These are phyloP conservation scores for Paecilomyces dactylethromorphus DNA, from an alignment of 2,329 filamentous ascomycete genomes.

Conservation along the genomic window DNA sequence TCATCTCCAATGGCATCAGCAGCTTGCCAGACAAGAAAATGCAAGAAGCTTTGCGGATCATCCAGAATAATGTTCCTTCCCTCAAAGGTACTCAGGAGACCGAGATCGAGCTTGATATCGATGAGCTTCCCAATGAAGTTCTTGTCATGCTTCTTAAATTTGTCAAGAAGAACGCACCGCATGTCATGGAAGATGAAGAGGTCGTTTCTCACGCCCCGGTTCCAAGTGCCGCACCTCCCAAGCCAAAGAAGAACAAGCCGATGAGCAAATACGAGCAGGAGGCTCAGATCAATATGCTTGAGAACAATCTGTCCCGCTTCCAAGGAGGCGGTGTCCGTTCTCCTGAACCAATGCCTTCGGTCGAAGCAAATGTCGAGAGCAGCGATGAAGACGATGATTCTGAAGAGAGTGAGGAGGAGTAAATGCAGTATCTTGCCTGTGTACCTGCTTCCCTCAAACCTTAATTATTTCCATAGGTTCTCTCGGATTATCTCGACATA, in stretches of 20 bases:
- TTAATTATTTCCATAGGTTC: neutral
- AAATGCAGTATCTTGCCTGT: constrained; percentile 9
- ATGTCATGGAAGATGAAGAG: constrained; percentile 38
- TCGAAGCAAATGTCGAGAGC: constrained; percentile 37
- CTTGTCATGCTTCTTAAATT: constrained; percentile 40
- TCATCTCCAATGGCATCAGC: constrained; percentile 80
- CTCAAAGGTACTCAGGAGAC: constrained; percentile 51
- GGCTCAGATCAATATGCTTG: constrained; percentile 42
- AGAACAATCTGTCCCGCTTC: constrained; percentile 41
- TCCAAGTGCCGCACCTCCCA: constrained; percentile 29
- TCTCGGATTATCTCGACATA: neutral
- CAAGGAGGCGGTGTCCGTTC: constrained; percentile 35
- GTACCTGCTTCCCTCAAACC: neutral
- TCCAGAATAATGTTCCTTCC: constrained; percentile 74
- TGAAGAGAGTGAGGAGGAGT: constrained; percentile 46
- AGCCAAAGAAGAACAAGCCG: constrained; percentile 46
- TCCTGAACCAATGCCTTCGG: constrained; percentile 37
- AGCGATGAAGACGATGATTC: constrained; percentile 44
- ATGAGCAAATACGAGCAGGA: constrained; percentile 48
- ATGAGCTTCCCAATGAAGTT: constrained; percentile 43
- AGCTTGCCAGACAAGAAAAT: constrained; percentile 73
- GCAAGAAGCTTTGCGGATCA: constrained; percentile 76
- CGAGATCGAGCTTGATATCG: constrained; percentile 44
- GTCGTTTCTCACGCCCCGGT: constrained; percentile 21
- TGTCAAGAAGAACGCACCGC: constrained; percentile 41